A percentile compares a stretch with the other conserved stretches of the same genome.
Conservation (phyloP, 78 protist species). For the Guillardia theta region DNA sequence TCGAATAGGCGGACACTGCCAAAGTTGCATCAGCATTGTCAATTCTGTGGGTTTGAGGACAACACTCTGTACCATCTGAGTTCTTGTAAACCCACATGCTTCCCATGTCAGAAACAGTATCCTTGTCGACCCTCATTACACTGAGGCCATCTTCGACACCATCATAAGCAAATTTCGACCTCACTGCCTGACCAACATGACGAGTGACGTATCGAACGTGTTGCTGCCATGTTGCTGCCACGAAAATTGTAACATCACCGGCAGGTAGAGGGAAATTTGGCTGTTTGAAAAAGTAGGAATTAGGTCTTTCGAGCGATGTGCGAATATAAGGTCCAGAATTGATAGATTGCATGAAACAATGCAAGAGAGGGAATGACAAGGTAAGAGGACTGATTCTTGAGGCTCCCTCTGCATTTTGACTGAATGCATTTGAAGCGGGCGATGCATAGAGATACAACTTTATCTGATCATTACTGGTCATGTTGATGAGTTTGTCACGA, state of each 20-base stretch:
- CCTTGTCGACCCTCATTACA: slow-evolving; percentile 1
- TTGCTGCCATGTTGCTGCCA: background rate
- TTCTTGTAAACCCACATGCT: background rate
- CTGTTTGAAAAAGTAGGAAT: background rate
- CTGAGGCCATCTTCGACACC: background rate
- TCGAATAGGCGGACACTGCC: background rate
- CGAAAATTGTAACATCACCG: background rate
- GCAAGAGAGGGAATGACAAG: background rate
- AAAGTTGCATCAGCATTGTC: background rate
- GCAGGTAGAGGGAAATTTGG: background rate
- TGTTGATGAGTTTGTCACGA: background rate
- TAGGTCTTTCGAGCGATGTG: background rate
- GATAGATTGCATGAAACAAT: background rate
- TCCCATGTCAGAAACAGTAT: background rate
- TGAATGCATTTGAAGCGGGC: background rate
- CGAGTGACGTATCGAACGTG: slow-evolving; percentile 3
- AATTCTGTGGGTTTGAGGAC: background rate
- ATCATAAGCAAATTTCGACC: background rate
- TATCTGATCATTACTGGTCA: background rate
- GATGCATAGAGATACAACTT: background rate
- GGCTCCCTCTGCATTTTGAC: background rate
- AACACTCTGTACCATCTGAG: background rate
- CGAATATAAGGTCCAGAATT: background rate
- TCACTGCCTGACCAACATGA: background rate
- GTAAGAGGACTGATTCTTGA: background rate